Base-by-base conservation (phyloP, 148 eudicot genomes). In the Cornus florida region DNA sequence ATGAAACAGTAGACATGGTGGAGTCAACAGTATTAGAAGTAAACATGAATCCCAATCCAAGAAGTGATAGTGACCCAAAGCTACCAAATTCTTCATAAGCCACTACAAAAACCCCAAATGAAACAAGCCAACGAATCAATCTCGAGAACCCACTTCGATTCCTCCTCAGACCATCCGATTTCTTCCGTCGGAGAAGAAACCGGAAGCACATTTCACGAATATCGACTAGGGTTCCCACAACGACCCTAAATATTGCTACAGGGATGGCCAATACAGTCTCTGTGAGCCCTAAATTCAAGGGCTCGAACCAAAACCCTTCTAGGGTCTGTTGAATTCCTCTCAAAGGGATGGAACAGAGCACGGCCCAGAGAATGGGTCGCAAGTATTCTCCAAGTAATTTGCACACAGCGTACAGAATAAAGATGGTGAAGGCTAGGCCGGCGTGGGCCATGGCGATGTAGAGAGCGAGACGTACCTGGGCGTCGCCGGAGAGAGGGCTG, bases 361-460 rank as follows among this genome's bases (percentile, higher is more conserved):
- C 89, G 6, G 97, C 99, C 99, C 98, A 96, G 35, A 86, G 88
- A 10, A 96, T 82, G 7, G 99, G 99, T 32, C 99, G 81, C 2
- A 96, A 82, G 74, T 91, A 96, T 38, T 88, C 91, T 75, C 92
- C 97, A 2, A 96, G 89, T 24, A 96, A 80, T 13, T 87, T 89
- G 60, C 84, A 86, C 2, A 92, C 92, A 24, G 89, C 92, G 72
- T 86, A 96, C 0, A 92, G 82, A n/a, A 85, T 80, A 70, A 96
- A 82, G 43, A 93, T 81, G 17, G 94, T 73, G 81, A 92, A 91
- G 9, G 93, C 91, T 41, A 93, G 88, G 12, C 94, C 94, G 0
- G 86, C 97, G 77, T 96, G 98, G 23, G 99, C 99, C 95, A 93
- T 92, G 73, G 97, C 92, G 78, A 96, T 91, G 87, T 90, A 96